phyloP scores from a whole-genome alignment of 2,329 filamentous ascomycete genomes.

The Torrubiellomyces zombiae region DNA sequence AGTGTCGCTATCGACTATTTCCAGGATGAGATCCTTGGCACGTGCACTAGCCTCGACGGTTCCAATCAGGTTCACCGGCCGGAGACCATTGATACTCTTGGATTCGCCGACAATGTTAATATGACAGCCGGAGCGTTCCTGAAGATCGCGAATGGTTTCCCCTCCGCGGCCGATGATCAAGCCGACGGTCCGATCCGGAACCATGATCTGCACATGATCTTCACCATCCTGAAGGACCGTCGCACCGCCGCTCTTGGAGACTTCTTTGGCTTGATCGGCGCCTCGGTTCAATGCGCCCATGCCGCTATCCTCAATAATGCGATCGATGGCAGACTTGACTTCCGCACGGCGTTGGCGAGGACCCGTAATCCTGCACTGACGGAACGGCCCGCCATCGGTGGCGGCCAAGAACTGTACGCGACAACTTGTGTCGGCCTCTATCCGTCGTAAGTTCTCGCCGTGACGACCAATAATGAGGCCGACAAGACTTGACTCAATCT shows the following conservation, averaged over 20 bases:
- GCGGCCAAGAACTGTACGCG: slow-evolving; percentile 78
- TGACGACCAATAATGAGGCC: slow-evolving; percentile 82
- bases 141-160: slow-evolving; percentile 82
- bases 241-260: slow-evolving; percentile 20
- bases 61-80: slow-evolving; percentile 82
- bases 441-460: slow-evolving; percentile 73
- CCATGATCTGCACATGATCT: slow-evolving; percentile 83
- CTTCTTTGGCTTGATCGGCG: slow-evolving; percentile 23
- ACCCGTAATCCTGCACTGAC: slow-evolving; percentile 77
- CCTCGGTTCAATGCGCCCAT: slow-evolving; percentile 30
- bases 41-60: slow-evolving; percentile 54
- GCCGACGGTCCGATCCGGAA: slow-evolving; percentile 81
- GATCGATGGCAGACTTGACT: slow-evolving; percentile 69
- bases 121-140: slow-evolving; percentile 84
- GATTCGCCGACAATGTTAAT: slow-evolving; percentile 90
- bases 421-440: slow-evolving; percentile 68
- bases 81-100: slow-evolving; percentile 78
- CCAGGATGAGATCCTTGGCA: slow-evolving; percentile 78
- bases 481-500: slow-evolving; percentile 74
- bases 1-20: slow-evolving; percentile 86
- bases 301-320: slow-evolving; percentile 67
- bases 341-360: slow-evolving; percentile 53
- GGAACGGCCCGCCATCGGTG: slow-evolving; percentile 53
- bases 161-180: slow-evolving; percentile 88
- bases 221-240: slow-evolving; percentile 56